Conservation (phyloP, 768 basidiomycete genomes). For the Coprinopsis cinerea region DNA sequence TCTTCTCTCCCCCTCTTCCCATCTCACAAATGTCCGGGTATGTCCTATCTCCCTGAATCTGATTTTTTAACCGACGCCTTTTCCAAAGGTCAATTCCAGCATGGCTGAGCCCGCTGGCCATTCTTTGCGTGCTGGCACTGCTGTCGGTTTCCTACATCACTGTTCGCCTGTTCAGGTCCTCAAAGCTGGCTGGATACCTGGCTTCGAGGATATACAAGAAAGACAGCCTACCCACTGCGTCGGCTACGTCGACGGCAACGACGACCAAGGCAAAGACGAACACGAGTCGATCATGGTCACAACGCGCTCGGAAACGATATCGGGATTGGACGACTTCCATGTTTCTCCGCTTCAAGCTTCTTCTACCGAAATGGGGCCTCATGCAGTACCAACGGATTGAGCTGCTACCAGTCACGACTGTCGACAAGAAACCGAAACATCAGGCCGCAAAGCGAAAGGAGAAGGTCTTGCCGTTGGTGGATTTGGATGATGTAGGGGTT, state of each 20-base stretch:
- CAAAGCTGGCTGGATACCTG: neutral
- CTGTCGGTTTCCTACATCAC: neutral
- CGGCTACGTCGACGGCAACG: neutral
- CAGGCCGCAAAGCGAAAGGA: neutral
- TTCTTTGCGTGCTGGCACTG: slow-evolving; percentile 2
- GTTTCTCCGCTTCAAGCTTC: neutral
- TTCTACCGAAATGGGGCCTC: neutral
- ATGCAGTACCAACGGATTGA: neutral
- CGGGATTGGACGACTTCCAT: neutral
- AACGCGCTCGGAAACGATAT: neutral
- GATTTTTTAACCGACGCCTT: neutral
- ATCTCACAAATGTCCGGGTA: slow-evolving; percentile 7
- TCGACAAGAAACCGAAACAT: neutral
- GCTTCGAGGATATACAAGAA: neutral
- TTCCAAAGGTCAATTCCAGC: too few species aligned
- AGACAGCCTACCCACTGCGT: neutral
- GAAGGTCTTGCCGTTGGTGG: neutral
- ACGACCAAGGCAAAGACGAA: neutral
- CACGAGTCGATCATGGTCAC: neutral
- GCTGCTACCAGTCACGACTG: neutral
- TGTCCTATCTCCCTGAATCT: neutral
- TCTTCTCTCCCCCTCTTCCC: neutral
- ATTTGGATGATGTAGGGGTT: neutral
- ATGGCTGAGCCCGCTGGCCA: slow-evolving; percentile 8
- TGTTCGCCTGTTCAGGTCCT: neutral